Base-by-base conservation (phyloP, 768 basidiomycete genomes). In the Imleria badia region DNA sequence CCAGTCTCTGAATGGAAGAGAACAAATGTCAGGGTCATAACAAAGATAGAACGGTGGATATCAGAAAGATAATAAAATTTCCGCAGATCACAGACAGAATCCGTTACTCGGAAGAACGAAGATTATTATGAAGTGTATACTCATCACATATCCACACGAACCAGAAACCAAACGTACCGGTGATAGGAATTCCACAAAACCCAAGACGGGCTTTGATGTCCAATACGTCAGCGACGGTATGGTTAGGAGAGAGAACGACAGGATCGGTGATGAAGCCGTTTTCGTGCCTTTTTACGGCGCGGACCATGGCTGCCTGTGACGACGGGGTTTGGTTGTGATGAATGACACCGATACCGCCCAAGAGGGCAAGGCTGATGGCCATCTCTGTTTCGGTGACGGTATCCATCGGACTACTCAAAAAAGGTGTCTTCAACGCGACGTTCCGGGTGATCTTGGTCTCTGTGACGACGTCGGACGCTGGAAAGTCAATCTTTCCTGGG, bases 391-490 rank as follows among this genome's bases (percentile, higher is more conserved):
- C 97, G 1, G 97, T 98, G 63, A 98, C 97, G 42, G 97, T 99
- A 76, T 99, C 97, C 97, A 99, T 99, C 15, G 97, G 96, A 48
- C 92, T 95, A 71, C 93, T 96, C 78, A 98, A 78, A 75, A 99
- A 96, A 0, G 96, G 97, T 0, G 94, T 95, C 76, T 94, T 98
- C 64, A 99, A 80, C 40, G 78, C 75, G 63, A 98, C 91, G 62
- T 97, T 97, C 52, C 89, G 86, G 22, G 96, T 97, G 54, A 99
- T 85, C 51, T 80, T 83, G 64, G 84, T 89, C 76, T 98, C 93
- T 3, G 91, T 85, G 62, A 81, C 67, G 68, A 94, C 95, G 41
- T 83, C 83, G 15, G 81, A 79, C 1, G 91, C 90, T 12, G 89
- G 78, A 72, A 99, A 99, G 77, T 94, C 86, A 66, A 99, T 98